A percentile compares a stretch with the other conserved stretches of the same genome.
Conservation (phyloP, 371 early-diverging fungal genomes). For the Saksenaea vasiformis region DNA sequence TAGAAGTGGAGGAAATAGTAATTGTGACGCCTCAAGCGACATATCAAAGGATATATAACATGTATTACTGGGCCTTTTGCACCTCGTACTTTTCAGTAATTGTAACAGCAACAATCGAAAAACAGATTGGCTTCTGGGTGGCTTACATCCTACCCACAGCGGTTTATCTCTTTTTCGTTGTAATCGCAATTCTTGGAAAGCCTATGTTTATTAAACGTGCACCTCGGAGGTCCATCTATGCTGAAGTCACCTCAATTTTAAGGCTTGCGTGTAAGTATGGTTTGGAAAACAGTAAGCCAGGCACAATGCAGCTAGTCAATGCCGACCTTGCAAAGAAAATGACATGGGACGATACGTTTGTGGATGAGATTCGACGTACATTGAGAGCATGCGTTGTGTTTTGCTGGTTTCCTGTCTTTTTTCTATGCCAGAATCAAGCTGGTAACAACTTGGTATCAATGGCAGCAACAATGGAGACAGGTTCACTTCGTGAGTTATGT, state of each 20-base stretch:
- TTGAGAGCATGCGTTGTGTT: slow-evolving; percentile 71
- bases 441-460: slow-evolving; percentile 71
- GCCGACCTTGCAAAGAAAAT: slow-evolving; percentile 26
- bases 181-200: slow-evolving; percentile 60
- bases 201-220: slow-evolving; percentile 52
- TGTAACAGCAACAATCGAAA: slow-evolving; percentile 52
- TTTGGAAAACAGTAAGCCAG: slow-evolving; percentile 42
- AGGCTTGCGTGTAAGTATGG: slow-evolving; percentile 27
- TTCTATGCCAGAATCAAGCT: slow-evolving; percentile 76
- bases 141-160: slow-evolving; percentile 66
- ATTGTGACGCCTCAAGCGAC: slow-evolving; percentile 21
- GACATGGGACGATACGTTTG: slow-evolving; percentile 70
- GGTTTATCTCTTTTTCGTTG: slow-evolving; percentile 53
- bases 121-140: slow-evolving; percentile 56
- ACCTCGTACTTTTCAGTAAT: slow-evolving; percentile 65
- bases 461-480: slow-evolving; percentile 34
- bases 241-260: slow-evolving; percentile 28
- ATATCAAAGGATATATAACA: slow-evolving; percentile 7
- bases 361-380: slow-evolving; percentile 62
- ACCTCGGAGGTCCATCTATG: slow-evolving; percentile 52
- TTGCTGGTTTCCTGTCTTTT: slow-evolving; percentile 70
- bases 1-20: not conserved
- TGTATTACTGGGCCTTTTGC: slow-evolving; percentile 43
- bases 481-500: not conserved
- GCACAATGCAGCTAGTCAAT: slow-evolving; percentile 14